Evolutionary conservation across 2,329 filamentous ascomycete species (phyloP).

Genomic region (Fusarium sp.): DNA sequence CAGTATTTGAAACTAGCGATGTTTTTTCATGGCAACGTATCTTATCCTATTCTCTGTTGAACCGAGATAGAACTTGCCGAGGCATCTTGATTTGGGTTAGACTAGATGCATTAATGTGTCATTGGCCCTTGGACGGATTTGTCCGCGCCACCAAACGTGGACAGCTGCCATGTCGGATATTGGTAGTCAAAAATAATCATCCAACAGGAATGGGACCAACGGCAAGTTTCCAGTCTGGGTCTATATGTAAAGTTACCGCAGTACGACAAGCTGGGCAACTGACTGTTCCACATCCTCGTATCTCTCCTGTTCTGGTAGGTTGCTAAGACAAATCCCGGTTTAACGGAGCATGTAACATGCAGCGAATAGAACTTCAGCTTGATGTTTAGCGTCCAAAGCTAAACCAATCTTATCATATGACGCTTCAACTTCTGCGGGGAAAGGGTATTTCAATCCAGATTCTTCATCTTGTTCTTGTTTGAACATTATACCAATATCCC

Average conservation of each 20-base stretch:
- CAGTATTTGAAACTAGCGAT: background rate
- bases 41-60: background rate
- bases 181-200: no score
- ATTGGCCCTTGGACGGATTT: no score
- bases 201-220: no score
- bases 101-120: background rate
- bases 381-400: constrained; percentile 4
- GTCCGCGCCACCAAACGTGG: no score
- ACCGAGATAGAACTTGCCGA: background rate
- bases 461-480: no score
- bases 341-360: background rate
- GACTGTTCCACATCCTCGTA: background rate
- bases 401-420: constrained; percentile 17
- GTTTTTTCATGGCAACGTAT: background rate
- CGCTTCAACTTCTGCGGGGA: constrained; percentile 34
- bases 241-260: background rate
- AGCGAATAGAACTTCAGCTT: background rate
- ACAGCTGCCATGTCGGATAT: no score
- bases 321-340: background rate
- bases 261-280: background rate
- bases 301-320: background rate
- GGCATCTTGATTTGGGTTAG: background rate
- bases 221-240: no score
- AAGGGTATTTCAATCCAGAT: constrained; percentile 3
- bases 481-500: no score